Base-by-base conservation (phyloP, 495 filamentous ascomycete genomes). In the Sporormia fimetaria region DNA sequence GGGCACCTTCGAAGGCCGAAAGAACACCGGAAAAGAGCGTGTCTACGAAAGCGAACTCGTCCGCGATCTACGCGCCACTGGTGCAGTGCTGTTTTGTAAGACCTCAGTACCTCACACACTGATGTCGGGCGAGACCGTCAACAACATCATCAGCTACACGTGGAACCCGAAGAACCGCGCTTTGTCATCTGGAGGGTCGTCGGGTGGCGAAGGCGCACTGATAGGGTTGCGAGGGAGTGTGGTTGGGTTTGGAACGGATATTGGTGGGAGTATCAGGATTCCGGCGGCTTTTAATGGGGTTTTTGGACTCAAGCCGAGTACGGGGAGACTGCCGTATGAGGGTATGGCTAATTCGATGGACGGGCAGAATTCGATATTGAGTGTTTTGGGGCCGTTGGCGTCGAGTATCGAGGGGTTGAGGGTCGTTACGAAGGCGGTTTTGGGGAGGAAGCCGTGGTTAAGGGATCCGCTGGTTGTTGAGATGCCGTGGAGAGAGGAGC, bases 1-100 rank as follows among this genome's bases (percentile, higher is more conserved):
- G 20, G 60, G 57, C 16, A 63, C 58, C 5, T 64, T 64, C 33
- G 45, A 63, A 33, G 61, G 60, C 23, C 52, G 57, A 34, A 57
- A 44, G 21, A 52, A 43, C 3, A 57, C 50, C 0, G 47, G 47
- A 9, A 58, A 57, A 40, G 52, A 61, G 34, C 52, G 46, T 34
- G 39, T 50, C 11, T 59, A 50, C 34, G 61, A 64, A 33, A 56
- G 50, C 30, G 59, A 61, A 26, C 59, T 64, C 58, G 57, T 61
- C 11, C 26, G 40, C 42, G 65, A 60, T 52, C 61, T 83, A 5
- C 63, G 68, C n/a, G 57, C 57, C 21, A 58, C 73, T 1, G 78
- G 78, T 3, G 78, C 77, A 1, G 64, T 80, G 0, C 59, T 81
- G 4, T 79, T 71, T 55, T 76, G 74, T 61, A 82, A 82, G 63